A percentile compares a stretch with the other conserved stretches of the same genome.
Conservation (phyloP, 768 basidiomycete species). For the Leccinellum luteum region DNA sequence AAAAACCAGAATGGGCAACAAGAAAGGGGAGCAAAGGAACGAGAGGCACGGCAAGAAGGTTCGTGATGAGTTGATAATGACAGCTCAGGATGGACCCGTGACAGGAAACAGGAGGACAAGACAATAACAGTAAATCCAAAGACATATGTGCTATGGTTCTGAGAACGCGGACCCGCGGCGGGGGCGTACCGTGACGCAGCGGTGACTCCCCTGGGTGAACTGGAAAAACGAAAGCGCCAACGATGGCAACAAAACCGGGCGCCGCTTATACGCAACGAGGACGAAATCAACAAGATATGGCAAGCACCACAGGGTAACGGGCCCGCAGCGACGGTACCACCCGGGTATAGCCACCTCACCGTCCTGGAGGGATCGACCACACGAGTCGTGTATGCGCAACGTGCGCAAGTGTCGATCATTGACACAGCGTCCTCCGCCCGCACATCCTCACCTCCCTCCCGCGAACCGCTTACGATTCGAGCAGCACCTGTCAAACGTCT, state of each 20-base stretch:
- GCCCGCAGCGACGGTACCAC: not conserved
- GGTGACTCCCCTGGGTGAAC: no score
- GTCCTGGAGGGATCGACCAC: not conserved
- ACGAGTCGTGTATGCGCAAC: not conserved
- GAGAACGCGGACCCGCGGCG: not conserved
- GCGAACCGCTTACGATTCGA: not conserved
- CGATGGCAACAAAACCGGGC: not conserved
- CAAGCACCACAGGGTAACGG: not conserved
- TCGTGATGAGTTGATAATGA: not conserved
- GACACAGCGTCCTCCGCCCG: not conserved
- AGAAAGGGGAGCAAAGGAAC: not conserved
- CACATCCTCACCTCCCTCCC: not conserved
- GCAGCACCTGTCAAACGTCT: not conserved
- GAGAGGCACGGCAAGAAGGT: not conserved
- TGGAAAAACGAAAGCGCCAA: not conserved
- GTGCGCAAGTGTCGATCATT: slow-evolving; percentile 5
- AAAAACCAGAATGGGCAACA: not conserved
- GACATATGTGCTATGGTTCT: not conserved
- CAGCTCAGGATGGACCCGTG: not conserved
- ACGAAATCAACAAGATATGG: not conserved
- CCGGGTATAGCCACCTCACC: not conserved
- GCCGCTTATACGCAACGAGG: not conserved
- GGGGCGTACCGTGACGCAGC: no score
- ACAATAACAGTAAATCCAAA: not conserved
- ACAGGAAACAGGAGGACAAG: not conserved